Evolutionary conservation across 1,284 basidiomycete species (phyloP).

Genomic region (Melampsora larici-populina): DNA sequence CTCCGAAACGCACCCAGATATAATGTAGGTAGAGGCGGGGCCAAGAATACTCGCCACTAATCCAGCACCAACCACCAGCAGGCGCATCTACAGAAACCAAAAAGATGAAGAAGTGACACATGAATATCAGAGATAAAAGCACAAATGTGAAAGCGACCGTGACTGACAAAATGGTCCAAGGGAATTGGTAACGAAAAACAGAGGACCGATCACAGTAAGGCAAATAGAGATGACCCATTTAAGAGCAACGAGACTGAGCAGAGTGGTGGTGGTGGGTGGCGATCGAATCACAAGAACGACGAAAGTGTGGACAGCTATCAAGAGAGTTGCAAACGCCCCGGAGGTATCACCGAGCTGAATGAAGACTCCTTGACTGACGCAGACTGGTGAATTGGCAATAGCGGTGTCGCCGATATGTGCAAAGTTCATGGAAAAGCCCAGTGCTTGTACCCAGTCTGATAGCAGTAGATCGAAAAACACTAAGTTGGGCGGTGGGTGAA

Average conservation of each 20-base stretch:
- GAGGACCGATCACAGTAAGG: conserved; percentile 30
- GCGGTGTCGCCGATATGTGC: conserved; percentile 12
- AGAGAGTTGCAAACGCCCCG: conserved; percentile 30
- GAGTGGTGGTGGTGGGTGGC: conserved; percentile 24
- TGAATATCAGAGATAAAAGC: no score
- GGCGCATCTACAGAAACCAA: conserved; percentile 17
- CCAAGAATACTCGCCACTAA: conserved; percentile 23
- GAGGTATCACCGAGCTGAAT: conserved; percentile 40
- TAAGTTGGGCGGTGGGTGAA: background rate
- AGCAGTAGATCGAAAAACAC: conserved; percentile 33
- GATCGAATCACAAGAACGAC: conserved; percentile 31
- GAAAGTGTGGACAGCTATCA: conserved; percentile 39
- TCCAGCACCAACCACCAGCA: conserved; percentile 42
- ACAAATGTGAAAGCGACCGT: no score
- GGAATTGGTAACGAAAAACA: conserved; percentile 6
- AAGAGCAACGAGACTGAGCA: conserved; percentile 8
- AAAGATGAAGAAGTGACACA: no score
- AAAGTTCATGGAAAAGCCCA: conserved; percentile 36
- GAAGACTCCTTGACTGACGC: conserved; percentile 35
- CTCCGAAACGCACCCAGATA: conserved; percentile 21
- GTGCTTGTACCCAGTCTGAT: conserved; percentile 35
- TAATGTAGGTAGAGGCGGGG: conserved; percentile 34
- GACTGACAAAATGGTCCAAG: conserved; percentile 42
- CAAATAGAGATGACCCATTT: conserved; percentile 32
- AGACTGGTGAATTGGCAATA: conserved; percentile 20